Percentiles rank a stretch among this genome's conserved stretches.
Evolutionary conservation across 2,329 filamentous ascomycete genomes (phyloP).

Genomic region (Hymenoscyphus occultus): DNA sequence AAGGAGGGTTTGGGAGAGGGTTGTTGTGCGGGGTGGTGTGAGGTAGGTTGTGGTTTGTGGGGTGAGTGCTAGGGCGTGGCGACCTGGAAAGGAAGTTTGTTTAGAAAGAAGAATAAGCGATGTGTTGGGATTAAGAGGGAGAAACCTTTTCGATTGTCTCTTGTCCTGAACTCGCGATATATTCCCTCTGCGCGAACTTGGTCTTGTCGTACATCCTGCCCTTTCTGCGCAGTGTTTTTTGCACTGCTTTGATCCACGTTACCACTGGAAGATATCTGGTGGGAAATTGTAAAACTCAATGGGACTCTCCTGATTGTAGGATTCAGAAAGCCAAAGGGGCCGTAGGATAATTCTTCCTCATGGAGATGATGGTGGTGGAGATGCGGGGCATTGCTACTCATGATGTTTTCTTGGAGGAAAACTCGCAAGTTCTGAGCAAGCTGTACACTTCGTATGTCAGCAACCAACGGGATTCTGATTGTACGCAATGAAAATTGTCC

Average conservation of each 20-base stretch:
- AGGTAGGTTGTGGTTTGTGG: slow-evolving; percentile 26
- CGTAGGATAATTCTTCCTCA: slow-evolving; percentile 26
- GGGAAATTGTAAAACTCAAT: background rate
- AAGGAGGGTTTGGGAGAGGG: slow-evolving; percentile 25
- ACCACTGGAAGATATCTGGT: background rate
- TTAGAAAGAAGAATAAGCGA: background rate
- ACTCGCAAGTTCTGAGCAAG: background rate
- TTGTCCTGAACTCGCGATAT: slow-evolving; percentile 41
- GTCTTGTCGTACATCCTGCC: background rate
- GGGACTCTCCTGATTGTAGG: slow-evolving; percentile 39
- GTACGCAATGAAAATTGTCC: background rate
- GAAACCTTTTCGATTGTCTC: slow-evolving; percentile 46
- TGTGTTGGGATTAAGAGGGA: background rate
- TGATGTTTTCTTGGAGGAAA: background rate
- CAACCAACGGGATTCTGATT: background rate
- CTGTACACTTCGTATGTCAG: background rate
- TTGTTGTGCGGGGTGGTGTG: slow-evolving; percentile 36
- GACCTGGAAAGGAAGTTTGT: slow-evolving; percentile 25
- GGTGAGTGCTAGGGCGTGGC: slow-evolving; percentile 41
- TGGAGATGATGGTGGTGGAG: slow-evolving; percentile 7
- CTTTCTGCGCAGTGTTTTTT: background rate
- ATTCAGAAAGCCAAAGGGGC: slow-evolving; percentile 48
- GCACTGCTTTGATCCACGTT: background rate
- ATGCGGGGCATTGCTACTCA: slow-evolving; percentile 6
- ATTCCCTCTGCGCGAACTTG: slow-evolving; percentile 26